Evolutionary conservation across 2,329 filamentous ascomycete species (phyloP).

Genomic region (Leptographium wingfieldii): DNA sequence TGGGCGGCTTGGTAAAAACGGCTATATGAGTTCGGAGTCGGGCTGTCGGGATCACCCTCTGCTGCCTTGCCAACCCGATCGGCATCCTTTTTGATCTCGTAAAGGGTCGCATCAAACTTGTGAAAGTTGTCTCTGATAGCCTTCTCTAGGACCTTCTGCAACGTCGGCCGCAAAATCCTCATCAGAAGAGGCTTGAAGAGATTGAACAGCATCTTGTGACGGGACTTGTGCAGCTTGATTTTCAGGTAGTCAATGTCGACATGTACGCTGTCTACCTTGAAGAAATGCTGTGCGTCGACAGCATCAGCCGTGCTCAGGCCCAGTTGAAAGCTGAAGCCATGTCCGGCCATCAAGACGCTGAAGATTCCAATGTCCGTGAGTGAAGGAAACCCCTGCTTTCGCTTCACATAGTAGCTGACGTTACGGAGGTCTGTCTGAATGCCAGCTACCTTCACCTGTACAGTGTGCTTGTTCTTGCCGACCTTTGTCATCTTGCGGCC

Average conservation of each 20-base stretch:
- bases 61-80: slow-evolving; percentile 56
- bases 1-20: slow-evolving; percentile 69
- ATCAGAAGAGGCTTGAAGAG: slow-evolving; percentile 81
- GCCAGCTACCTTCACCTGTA: slow-evolving; percentile 77
- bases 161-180: slow-evolving; percentile 67
- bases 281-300: slow-evolving; percentile 67
- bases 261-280: slow-evolving; percentile 84
- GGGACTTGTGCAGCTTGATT: slow-evolving; percentile 88
- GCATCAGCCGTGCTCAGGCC: slow-evolving; percentile 72
- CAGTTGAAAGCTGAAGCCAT: slow-evolving; percentile 85
- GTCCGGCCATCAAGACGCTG: slow-evolving; percentile 77
- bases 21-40: slow-evolving; percentile 65
- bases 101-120: slow-evolving; percentile 60
- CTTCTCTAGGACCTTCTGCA: slow-evolving; percentile 83
- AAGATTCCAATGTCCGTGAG: slow-evolving; percentile 79
- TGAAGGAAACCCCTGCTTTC: slow-evolving; percentile 83
- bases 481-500: slow-evolving; percentile 86
- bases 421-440: slow-evolving; percentile 87
- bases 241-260: slow-evolving; percentile 71
- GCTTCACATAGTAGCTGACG: slow-evolving; percentile 89
- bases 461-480: slow-evolving; percentile 63
- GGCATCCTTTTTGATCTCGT: slow-evolving; percentile 71
- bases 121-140: slow-evolving; percentile 73
- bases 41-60: slow-evolving; percentile 45
- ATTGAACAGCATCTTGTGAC: slow-evolving; percentile 80